A percentile compares a stretch with the other conserved stretches of the same genome.
phyloP scores from a whole-genome alignment of 805 yeast species.

The Sungouiozyma intestinalis region DNA sequence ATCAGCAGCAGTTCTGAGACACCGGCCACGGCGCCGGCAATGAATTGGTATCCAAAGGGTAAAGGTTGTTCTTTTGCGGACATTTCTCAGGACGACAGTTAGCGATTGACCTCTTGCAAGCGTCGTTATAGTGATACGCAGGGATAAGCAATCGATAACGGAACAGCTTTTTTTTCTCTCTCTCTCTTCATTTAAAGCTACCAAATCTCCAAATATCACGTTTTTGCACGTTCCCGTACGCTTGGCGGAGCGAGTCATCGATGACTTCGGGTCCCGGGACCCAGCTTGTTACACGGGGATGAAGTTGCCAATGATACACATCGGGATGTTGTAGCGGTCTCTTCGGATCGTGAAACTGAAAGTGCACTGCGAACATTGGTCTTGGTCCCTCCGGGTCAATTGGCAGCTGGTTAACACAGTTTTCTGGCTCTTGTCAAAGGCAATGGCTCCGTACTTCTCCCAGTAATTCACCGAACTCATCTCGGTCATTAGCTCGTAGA shows the following conservation, averaged over 20 bases:
- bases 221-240: too few relatives aligned
- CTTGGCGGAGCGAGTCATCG: too few relatives aligned
- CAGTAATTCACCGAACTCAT: slow-evolving; percentile 94
- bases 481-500: slow-evolving; percentile 89
- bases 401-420: slow-evolving; percentile 91
- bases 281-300: slow-evolving; percentile 40
- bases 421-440: slow-evolving; percentile 90
- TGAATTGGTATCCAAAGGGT: slow-evolving; percentile 87
- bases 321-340: slow-evolving; percentile 88
- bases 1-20: slow-evolving; percentile 88
- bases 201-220: too few relatives aligned
- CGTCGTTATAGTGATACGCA: too few relatives aligned
- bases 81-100: too few relatives aligned
- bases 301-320: slow-evolving; percentile 91
- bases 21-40: slow-evolving; percentile 93
- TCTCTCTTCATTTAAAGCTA: too few relatives aligned
- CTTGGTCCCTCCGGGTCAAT: slow-evolving; percentile 71
- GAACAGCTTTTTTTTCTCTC: too few relatives aligned
- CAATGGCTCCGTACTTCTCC: slow-evolving; percentile 95
- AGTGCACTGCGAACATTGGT: slow-evolving; percentile 74
- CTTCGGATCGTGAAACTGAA: slow-evolving; percentile 89
- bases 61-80: slow-evolving; percentile 30
- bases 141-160: too few relatives aligned
- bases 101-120: too few relatives aligned
- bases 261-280: neutral